Base-by-base conservation (phyloP, 78 protist genomes). In the Andalucia godoyi region DNA sequence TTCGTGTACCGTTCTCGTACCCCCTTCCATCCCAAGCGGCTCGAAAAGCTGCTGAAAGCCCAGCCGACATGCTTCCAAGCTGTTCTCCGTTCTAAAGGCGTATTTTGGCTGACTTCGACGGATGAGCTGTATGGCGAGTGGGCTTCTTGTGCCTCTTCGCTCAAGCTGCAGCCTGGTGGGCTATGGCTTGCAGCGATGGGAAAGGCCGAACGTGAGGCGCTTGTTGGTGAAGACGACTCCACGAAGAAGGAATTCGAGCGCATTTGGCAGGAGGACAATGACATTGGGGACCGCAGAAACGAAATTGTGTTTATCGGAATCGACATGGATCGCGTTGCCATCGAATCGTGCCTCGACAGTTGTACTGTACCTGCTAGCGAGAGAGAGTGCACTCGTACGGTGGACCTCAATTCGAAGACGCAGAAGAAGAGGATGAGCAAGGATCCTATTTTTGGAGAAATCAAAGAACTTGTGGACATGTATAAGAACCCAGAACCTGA, bases 281-380 rank as follows among this genome's bases (percentile, higher is more conserved):
- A 13, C 54, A 27, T 33, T 8, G 77, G 79, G 23, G 83, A 69
- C 59, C 51, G 65, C 10, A 45, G 36, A 25, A 73, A 85, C 39
- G 93, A 88, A 66, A 25, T 91, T 25, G 94, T 91, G 41, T 74
- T 88, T 66, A 91, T 91, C 53, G 96, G 96, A 5, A 51, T 37
- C 33, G 27, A 38, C 17, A 57, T 90, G 77, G 76, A 90, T 39
- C 47, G 46, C 57, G 30, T 10, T 25, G 40, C 40, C n/a, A 63
- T 87, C 30, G 30, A 34, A 25, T 13, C 38, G 21, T 42, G 51
- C 55, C 50, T 90, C 23, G 80, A 84, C 45, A 40, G 43, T 10
- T 82, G 90, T n/a, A n/a, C n/a, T n/a, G n/a, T n/a, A n/a, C n/a
- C n/a, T n/a, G n/a, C n/a, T n/a, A n/a, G n/a, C n/a, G n/a, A n/a